Percentiles rank a stretch among this genome's conserved stretches.
Conservation (phyloP, 2,329 filamentous ascomycete species). For the Nigrospora oryzae region DNA sequence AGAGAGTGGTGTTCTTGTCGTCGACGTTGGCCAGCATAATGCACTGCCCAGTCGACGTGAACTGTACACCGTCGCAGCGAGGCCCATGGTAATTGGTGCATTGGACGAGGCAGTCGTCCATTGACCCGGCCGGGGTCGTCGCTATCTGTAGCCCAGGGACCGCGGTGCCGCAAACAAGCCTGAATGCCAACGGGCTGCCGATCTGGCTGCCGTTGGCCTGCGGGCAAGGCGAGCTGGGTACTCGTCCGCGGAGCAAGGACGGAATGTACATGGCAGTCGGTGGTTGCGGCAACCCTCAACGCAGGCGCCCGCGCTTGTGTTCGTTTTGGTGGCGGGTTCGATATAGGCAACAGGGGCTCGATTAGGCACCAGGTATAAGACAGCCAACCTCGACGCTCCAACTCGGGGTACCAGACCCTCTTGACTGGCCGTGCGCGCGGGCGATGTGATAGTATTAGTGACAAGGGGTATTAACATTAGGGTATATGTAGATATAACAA, state of each 20-base stretch:
- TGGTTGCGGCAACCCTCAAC: too few relatives aligned
- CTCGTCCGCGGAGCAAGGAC: neutral
- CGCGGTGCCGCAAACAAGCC: neutral
- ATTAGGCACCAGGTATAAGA: too few relatives aligned
- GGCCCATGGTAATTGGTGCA: constrained; percentile 2
- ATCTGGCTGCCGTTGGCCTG: neutral
- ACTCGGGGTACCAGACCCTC: too few relatives aligned
- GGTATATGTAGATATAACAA: too few relatives aligned
- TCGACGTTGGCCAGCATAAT: constrained; percentile 4
- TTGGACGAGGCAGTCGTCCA: neutral
- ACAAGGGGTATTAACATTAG: too few relatives aligned
- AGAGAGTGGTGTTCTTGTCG: constrained; percentile 4
- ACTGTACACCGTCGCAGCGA: constrained; percentile 9
- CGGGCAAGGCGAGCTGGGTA: neutral
- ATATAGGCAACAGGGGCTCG: too few relatives aligned
- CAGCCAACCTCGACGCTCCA: too few relatives aligned
- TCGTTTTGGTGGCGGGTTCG: too few relatives aligned
- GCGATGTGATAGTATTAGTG: too few relatives aligned
- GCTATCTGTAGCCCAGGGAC: neutral
- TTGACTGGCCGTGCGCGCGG: too few relatives aligned
- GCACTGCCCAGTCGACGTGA: constrained; percentile 6
- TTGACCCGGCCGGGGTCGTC: neutral
- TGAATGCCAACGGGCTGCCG: neutral
- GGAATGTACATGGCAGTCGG: neutral
- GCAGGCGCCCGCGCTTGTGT: too few relatives aligned